Conservation (phyloP, 345 rosid genomes). For the Eucalyptus camaldulensis region DNA sequence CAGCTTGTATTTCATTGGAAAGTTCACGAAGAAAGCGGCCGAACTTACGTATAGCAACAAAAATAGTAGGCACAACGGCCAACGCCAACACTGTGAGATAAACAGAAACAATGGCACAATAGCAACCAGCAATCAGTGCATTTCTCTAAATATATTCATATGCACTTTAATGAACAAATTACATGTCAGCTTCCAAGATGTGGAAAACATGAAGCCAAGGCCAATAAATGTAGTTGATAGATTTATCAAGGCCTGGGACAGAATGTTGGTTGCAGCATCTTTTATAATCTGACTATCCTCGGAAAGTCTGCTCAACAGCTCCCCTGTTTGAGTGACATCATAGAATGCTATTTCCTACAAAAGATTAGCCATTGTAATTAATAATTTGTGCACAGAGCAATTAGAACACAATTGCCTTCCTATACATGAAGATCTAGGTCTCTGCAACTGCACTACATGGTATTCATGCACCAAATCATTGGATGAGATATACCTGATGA, state of each 20-base stretch:
- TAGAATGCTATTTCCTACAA: constrained; percentile 37
- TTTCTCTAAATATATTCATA: neutral
- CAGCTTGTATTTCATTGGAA: constrained; percentile 83
- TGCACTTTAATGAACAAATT: neutral
- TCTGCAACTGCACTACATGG: neutral
- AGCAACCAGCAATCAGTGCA: neutral
- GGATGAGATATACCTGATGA: constrained; percentile 16
- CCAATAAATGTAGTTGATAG: constrained; percentile 26
- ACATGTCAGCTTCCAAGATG: constrained; percentile 41
- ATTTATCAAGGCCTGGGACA: constrained; percentile 31
- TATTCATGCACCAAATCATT: neutral
- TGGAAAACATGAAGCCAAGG: constrained; percentile 26
- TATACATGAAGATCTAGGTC: neutral
- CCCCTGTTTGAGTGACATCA: constrained; percentile 37
- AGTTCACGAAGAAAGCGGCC: constrained; percentile 81
- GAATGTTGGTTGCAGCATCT: constrained; percentile 40
- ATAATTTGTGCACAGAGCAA: neutral
- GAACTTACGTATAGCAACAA: constrained; percentile 49
- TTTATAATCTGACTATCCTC: constrained; percentile 41
- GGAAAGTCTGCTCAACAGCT: constrained; percentile 32
- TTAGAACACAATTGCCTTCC: neutral
- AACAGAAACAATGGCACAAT: neutral
- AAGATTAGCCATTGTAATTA: neutral
- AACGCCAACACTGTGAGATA: constrained; percentile 64
- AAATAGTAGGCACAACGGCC: constrained; percentile 67